A percentile compares a stretch with the other conserved stretches of the same genome.
These are phyloP conservation scores for Calvatia gigantea DNA, from an alignment of 768 basidiomycete species.

Conservation along the genomic window DNA sequence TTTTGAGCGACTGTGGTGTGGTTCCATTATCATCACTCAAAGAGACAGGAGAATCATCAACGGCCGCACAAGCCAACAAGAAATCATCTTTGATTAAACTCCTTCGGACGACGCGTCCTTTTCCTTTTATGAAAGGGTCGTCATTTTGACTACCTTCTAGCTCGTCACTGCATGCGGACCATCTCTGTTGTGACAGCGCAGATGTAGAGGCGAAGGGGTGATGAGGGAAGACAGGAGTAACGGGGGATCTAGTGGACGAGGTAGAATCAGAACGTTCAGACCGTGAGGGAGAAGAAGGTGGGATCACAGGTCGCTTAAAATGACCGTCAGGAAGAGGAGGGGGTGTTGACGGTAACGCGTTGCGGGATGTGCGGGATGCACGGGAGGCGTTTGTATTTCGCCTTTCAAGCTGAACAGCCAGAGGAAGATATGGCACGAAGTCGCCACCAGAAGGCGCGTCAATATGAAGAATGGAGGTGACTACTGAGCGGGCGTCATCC, in stretches of 20 bases:
- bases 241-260: slow-evolving; percentile 4
- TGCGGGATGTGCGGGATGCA: background rate
- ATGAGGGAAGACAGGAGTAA: slow-evolving; percentile 8
- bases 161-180: slow-evolving; percentile 6
- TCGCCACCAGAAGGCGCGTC: slow-evolving; percentile 2
- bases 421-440: slow-evolving; percentile 4
- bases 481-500: background rate
- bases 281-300: slow-evolving; percentile 5
- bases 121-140: slow-evolving; percentile 3
- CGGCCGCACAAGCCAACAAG: slow-evolving; percentile 7
- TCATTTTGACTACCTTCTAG: background rate
- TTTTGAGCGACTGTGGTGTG: background rate
- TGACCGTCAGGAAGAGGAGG: background rate
- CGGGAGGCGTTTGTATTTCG: background rate
- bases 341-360: background rate
- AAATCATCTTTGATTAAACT: slow-evolving; percentile 7
- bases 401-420: slow-evolving; percentile 4
- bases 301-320: background rate
- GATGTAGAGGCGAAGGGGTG: slow-evolving; percentile 1
- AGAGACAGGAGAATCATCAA: background rate
- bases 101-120: slow-evolving; percentile 2
- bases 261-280: slow-evolving; percentile 7
- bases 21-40: background rate
- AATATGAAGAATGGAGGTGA: background rate
- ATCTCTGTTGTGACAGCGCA: background rate